Conservation (phyloP, 176 grass and related monocot genomes). For the Puccinellia tenuiflora region DNA sequence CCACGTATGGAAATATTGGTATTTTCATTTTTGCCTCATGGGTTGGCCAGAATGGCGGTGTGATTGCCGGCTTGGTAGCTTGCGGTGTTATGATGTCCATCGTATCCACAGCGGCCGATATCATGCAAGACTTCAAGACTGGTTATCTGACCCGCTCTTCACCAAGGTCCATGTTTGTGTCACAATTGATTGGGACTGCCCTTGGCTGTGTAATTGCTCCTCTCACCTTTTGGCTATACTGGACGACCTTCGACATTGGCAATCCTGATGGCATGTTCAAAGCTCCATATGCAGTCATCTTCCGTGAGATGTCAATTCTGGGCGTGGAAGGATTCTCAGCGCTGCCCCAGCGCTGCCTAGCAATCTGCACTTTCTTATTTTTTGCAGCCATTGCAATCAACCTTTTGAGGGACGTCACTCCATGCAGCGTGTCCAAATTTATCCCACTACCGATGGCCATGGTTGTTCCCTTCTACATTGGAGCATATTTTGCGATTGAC, state of each 20-base stretch:
- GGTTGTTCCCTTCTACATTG: constrained; percentile 81
- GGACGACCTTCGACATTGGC: constrained; percentile 71
- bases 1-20: constrained; percentile 72
- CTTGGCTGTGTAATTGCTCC: constrained; percentile 72
- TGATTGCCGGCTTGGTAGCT: constrained; percentile 66
- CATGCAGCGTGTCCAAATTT: constrained; percentile 47
- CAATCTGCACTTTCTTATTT: constrained; percentile 61
- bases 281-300: constrained; percentile 77
- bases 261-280: constrained; percentile 68
- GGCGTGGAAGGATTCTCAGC: constrained; percentile 66
- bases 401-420: constrained; percentile 38
- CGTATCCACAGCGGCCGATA: constrained; percentile 67
- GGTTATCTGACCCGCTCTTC: constrained; percentile 79
- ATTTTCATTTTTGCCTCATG: constrained; percentile 67
- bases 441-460: constrained; percentile 81
- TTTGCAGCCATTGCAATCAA: constrained; percentile 53
- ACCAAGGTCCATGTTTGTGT: constrained; percentile 82
- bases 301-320: constrained; percentile 68
- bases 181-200: constrained; percentile 64
- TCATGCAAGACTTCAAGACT: constrained; percentile 93
- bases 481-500: constrained; percentile 75
- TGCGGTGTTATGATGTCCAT: constrained; percentile 96
- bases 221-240: constrained; percentile 82
- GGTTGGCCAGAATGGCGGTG: constrained; percentile 59
- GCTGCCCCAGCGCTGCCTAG: constrained; percentile 57